Evolutionary conservation across 768 basidiomycete genomes (phyloP).

Genomic region (Mrakia hoshinonis): DNA sequence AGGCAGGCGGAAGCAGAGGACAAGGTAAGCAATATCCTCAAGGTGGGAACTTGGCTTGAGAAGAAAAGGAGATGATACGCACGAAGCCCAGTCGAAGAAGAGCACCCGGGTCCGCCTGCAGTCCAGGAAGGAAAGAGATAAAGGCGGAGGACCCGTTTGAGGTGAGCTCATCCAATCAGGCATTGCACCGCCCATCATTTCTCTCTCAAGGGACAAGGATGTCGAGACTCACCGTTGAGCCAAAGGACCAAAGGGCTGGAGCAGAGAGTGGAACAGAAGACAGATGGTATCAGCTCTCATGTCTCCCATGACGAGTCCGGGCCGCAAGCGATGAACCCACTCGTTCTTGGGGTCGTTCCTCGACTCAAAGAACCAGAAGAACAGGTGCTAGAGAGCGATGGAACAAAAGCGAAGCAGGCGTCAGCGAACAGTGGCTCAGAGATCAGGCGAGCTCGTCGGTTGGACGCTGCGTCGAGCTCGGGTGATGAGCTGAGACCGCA

Average conservation of each 20-base stretch:
- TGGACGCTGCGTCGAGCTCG: too few relatives aligned
- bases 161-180: too few relatives aligned
- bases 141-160: too few relatives aligned
- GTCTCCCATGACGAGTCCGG: neutral
- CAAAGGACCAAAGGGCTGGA: conserved; percentile 68
- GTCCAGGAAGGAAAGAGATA: too few relatives aligned
- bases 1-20: neutral
- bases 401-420: neutral
- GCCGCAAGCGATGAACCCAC: neutral
- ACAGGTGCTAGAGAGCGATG: conserved; percentile 13
- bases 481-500: too few relatives aligned
- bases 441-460: conserved; percentile 61
- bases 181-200: too few relatives aligned
- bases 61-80: neutral
- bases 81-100: conserved; percentile 31
- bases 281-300: neutral
- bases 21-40: neutral
- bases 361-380: conserved; percentile 71
- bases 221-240: too few relatives aligned
- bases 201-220: too few relatives aligned
- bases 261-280: neutral
- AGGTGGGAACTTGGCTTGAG: too few relatives aligned
- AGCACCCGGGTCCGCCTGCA: conserved; percentile 48
- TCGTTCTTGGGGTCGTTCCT: conserved; percentile 62
- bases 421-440: neutral